Evolutionary conservation across 2,329 filamentous ascomycete genomes (phyloP), one percentile per base, ranked within the genome.

Genomic region (Colletotrichum simmondsii): DNA sequence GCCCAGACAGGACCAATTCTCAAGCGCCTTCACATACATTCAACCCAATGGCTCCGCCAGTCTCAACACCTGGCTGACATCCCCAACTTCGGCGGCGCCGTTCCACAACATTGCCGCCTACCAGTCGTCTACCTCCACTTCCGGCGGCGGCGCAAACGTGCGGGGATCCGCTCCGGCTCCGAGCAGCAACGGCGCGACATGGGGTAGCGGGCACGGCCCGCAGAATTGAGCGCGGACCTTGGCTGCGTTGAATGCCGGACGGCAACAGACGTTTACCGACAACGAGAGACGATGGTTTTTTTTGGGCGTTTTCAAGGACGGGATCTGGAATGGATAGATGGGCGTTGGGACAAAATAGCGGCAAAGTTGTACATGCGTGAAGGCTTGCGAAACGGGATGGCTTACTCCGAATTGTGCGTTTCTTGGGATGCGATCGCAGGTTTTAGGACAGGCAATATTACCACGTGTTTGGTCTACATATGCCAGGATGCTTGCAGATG

Each of bases 41-140:
- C 60, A 71, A 22, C 16, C 46, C 10, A 54, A 49, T 4, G 67
- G 26, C 2, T 72, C 71, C 1, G 49, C 16, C 2, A 5, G 14
- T 16, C 68, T 73, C 24, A 63, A 72, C n/a, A 14, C 14, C 57
- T 73, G 71, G 71, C 58, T 72, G 35, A 53, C 57, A 5, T 28
- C 71, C 16, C 4, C 37, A 24, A 19, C 56, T 1, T 42, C 57
- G 1, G 19, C 42, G n/a, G 61, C 37, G 16, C 61, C 71, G 42
- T 73, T 62, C 30, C 35, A 72, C 28, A 58, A 57, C 37, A 26
- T 68, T 30, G 57, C 58, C 19, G 30, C 37, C 4, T 73, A 61
- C 56, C 60, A 46, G 14, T 46, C 56, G 19, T n/a, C 2, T 14
- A 5, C 22, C n/a, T 24, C 65, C 24, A 22, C 42, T 28, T 56